A percentile compares a stretch with the other conserved stretches of the same genome.
Conservation (phyloP, 805 yeast genomes). For the Candida wancherniae region DNA sequence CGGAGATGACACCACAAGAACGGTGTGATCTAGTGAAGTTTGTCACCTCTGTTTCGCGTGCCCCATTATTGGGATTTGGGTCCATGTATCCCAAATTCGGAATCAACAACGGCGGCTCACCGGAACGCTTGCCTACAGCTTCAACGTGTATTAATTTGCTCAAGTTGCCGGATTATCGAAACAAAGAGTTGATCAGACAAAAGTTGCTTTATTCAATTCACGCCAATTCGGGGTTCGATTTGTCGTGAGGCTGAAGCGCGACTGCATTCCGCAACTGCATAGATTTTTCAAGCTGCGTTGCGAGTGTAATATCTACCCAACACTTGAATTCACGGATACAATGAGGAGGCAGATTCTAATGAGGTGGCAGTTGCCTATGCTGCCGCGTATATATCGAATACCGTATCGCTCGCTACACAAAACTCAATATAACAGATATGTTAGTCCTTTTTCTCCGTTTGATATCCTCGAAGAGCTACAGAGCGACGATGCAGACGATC, state of each 20-base stretch:
- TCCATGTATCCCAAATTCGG: slow-evolving; percentile 67
- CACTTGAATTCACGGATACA: too few species aligned
- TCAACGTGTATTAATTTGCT: slow-evolving; percentile 89
- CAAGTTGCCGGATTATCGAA: slow-evolving; percentile 76
- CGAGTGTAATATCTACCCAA: too few species aligned
- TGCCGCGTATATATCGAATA: too few species aligned
- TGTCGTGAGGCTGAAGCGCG: too few species aligned
- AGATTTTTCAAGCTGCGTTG: too few species aligned
- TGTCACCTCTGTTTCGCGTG: slow-evolving; percentile 88
- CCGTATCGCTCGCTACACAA: too few species aligned
- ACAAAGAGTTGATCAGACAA: slow-evolving; percentile 35
- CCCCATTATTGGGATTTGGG: slow-evolving; percentile 84
- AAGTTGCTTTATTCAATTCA: slow-evolving; percentile 77
- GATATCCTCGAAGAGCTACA: slow-evolving; percentile 36
- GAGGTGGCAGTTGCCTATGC: too few species aligned
- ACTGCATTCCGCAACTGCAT: too few species aligned
- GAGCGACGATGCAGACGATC: slow-evolving; percentile 26
- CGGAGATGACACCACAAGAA: slow-evolving; percentile 62
- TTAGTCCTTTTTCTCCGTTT: slow-evolving; percentile 40
- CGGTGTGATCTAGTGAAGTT: slow-evolving; percentile 68
- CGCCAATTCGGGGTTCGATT: slow-evolving; percentile 82
- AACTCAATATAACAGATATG: slow-evolving; percentile 1
- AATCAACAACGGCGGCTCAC: slow-evolving; percentile 58
- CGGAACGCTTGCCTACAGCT: slow-evolving; percentile 77
- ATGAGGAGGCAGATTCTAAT: too few species aligned